These are phyloP conservation scores for Ascoidea tarda DNA, from an alignment of 805 yeast genomes.

Conservation along the genomic window DNA sequence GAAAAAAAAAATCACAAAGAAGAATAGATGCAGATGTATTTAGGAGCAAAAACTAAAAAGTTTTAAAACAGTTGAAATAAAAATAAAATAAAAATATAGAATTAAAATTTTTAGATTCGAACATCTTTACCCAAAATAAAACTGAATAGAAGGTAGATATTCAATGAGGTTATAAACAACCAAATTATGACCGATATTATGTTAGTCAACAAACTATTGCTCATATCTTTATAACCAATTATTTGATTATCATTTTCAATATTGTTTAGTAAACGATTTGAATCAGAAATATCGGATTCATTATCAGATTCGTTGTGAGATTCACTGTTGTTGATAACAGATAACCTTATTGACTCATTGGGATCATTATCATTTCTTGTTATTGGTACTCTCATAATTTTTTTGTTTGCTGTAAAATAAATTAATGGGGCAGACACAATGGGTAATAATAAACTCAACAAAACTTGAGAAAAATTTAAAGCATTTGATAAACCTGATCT, in stretches of 20 bases:
- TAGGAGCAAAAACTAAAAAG: no score
- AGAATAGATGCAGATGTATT: background rate
- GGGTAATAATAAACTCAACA: conserved; percentile 67
- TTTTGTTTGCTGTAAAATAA: conserved; percentile 59
- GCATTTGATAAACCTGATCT: conserved; percentile 68
- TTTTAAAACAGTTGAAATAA: no score
- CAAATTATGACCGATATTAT: conserved; percentile 44
- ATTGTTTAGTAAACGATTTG: background rate
- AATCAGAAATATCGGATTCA: background rate
- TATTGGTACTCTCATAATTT: conserved; percentile 41
- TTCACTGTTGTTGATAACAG: background rate
- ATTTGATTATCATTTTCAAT: background rate
- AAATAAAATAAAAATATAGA: background rate
- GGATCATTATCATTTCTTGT: background rate
- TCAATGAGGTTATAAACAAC: conserved; percentile 52
- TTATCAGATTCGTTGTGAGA: background rate
- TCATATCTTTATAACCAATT: conserved; percentile 23
- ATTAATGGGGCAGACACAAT: conserved; percentile 81
- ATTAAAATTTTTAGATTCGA: background rate
- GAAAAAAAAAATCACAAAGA: background rate
- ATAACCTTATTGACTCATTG: background rate
- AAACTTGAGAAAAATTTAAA: conserved; percentile 73
- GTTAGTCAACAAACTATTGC: conserved; percentile 32
- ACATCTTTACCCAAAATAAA: conserved; percentile 29
- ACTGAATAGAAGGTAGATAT: conserved; percentile 44